Base-by-base conservation (phyloP, 495 filamentous ascomycete genomes). In the Lepidopterella palustris region DNA sequence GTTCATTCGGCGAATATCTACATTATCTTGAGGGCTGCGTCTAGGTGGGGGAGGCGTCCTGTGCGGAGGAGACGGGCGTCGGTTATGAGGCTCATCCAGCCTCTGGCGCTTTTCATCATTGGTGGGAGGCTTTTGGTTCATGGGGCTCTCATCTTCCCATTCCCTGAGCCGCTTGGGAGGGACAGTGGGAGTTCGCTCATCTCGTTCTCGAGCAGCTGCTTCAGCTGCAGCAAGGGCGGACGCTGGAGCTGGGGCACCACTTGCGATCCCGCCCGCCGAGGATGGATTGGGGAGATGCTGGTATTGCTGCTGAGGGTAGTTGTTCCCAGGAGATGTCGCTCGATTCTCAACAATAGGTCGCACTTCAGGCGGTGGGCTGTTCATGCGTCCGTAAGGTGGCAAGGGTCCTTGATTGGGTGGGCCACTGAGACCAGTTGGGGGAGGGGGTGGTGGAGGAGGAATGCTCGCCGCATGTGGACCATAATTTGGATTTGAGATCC, bases 101-200 rank as follows among this genome's bases (percentile, higher is more conserved):
- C 89, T 86, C 45, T 87, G 87, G 48, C 92, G 86, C 56, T 77
- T 87, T 69, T 98, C 93, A 5, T 97, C 92, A 26, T 83, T 95
- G 13, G 56, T 47, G 4, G 90, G 84, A 45, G 85, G 84, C 77
- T 96, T 96, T 74, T 97, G 96, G 45, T 71, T 72, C 18, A 83
- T 75, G 1, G 80, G 78, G 26, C 80, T 71, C 20, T 95, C 92
- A 56, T 91, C 88, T 55, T 96, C 93, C 89, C 93, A 95, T 66
- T 97, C 93, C 39, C 90, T 84, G 63, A 80, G 77, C 59, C 93
- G 82, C 80, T 98, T 98, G 57, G 89, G 83, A 0, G 86, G 87
- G 40, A 86, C 87, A 6, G 84, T 80, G 21, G 88, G 82, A 35
- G 75, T 67, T 27, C 92, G 87, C 45, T 93, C 83, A 45, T 96